phyloP scores from a whole-genome alignment of 331 rosid species.

The Malus hybrid region DNA sequence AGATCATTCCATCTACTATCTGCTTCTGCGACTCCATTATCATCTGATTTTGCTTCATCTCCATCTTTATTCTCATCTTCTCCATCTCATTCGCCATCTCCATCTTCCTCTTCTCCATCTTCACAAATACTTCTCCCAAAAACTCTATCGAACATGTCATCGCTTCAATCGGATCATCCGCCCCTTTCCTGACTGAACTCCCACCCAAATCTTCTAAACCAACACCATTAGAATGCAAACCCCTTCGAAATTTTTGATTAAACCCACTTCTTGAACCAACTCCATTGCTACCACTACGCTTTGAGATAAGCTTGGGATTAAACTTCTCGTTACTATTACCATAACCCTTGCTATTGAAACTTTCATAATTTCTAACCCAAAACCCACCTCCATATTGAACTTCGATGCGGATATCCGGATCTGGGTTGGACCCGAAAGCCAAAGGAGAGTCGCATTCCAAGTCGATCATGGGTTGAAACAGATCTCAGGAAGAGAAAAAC shows the following conservation, averaged over 20 bases:
- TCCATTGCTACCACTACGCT: background rate
- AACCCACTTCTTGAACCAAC: background rate
- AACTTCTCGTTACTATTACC: slow-evolving; percentile 13
- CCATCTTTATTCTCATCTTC: slow-evolving; percentile 39
- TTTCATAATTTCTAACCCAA: background rate
- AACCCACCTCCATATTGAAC: slow-evolving; percentile 5
- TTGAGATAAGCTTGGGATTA: background rate
- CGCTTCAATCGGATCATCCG: slow-evolving; percentile 53
- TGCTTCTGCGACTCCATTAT: too few relatives aligned
- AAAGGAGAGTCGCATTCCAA: slow-evolving; percentile 34
- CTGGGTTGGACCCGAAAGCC: slow-evolving; percentile 31
- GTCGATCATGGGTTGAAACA: slow-evolving; percentile 48
- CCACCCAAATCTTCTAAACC: background rate
- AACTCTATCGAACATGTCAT: slow-evolving; percentile 53
- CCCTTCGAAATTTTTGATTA: background rate
- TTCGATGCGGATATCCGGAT: slow-evolving; percentile 7
- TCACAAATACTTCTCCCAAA: slow-evolving; percentile 59
- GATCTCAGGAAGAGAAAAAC: slow-evolving; percentile 50
- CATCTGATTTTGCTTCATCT: too few relatives aligned
- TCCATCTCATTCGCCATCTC: slow-evolving; percentile 75
- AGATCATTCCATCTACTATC: too few relatives aligned
- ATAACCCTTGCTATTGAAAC: slow-evolving; percentile 14
- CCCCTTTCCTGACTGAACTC: slow-evolving; percentile 16
- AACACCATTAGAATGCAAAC: background rate
- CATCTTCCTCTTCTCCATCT: slow-evolving; percentile 75